A percentile compares a stretch with the other conserved stretches of the same genome.
phyloP scores from a whole-genome alignment of 305 asterid species.

The Petunia hybrid region DNA sequence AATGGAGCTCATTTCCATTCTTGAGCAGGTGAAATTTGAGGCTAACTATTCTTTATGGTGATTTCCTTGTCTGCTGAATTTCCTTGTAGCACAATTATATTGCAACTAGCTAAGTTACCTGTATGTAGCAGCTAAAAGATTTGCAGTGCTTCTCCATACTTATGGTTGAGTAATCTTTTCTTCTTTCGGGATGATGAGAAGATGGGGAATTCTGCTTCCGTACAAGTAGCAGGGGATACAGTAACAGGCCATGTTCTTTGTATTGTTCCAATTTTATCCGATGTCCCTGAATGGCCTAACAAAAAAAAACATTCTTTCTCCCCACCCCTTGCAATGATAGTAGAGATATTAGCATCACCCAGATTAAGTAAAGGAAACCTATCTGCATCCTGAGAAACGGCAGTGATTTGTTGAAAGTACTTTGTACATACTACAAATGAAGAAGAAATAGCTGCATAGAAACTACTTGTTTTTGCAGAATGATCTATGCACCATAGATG shows the following conservation, averaged over 20 bases:
- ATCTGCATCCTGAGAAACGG: neutral
- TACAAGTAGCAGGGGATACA: conserved; percentile 4
- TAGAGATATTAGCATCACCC: neutral
- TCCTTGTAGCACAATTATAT: conserved; percentile 22
- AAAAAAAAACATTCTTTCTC: neutral
- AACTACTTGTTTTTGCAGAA: neutral
- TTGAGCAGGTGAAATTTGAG: conserved; percentile 80
- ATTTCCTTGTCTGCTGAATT: conserved; percentile 19
- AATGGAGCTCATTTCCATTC: conserved; percentile 90
- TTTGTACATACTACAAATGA: conserved; percentile 13
- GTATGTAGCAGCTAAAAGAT: neutral
- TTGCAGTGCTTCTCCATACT: neutral
- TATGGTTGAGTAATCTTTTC: neutral
- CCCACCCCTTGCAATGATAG: neutral
- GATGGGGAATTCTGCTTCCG: neutral
- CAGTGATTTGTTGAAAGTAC: conserved; percentile 7
- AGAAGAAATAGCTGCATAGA: neutral
- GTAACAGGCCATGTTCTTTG: too few species aligned
- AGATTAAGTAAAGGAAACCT: neutral
- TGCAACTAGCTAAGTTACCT: conserved; percentile 2
- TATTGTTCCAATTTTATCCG: too few species aligned
- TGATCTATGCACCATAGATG: neutral
- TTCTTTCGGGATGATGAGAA: neutral
- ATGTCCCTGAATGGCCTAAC: too few species aligned
- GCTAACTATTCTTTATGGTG: conserved; percentile 7